These are phyloP conservation scores for Yamadazyma ubonensis DNA, from an alignment of 805 yeast genomes.

Conservation along the genomic window DNA sequence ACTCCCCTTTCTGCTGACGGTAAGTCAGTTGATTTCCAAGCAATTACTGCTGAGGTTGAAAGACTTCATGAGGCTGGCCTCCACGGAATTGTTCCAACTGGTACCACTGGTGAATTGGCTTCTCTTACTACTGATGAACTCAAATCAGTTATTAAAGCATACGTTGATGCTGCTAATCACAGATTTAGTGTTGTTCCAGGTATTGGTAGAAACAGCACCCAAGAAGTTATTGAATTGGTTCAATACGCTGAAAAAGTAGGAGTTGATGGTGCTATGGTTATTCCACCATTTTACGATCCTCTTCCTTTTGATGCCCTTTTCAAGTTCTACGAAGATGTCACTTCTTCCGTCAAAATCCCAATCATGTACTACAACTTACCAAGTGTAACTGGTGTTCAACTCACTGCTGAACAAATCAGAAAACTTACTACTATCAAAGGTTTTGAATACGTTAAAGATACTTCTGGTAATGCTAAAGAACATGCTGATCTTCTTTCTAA, in stretches of 20 bases:
- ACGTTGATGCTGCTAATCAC: slow-evolving; percentile 15
- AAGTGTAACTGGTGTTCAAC: slow-evolving; percentile 16
- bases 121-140: slow-evolving; percentile 15
- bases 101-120: slow-evolving; percentile 19
- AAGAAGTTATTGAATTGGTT: slow-evolving; percentile 15
- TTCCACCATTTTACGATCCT: slow-evolving; percentile 17
- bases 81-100: slow-evolving; percentile 17
- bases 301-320: slow-evolving; percentile 15
- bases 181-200: slow-evolving; percentile 17
- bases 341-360: slow-evolving; percentile 15
- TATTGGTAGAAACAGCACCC: slow-evolving; percentile 16
- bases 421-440: slow-evolving; percentile 15
- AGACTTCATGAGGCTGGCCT: slow-evolving; percentile 15
- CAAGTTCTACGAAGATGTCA: slow-evolving; percentile 14
- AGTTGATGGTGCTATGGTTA: slow-evolving; percentile 16
- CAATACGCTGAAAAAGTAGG: slow-evolving; percentile 15
- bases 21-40: slow-evolving; percentile 8
- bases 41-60: slow-evolving; percentile 13
- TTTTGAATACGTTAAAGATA: slow-evolving; percentile 16
- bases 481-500: slow-evolving; percentile 15
- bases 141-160: slow-evolving; percentile 14
- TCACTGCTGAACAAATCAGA: slow-evolving; percentile 15
- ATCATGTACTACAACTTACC: slow-evolving; percentile 18
- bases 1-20: slow-evolving; percentile 15
- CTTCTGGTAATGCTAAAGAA: slow-evolving; percentile 14